Base-by-base conservation (phyloP, 163 green algal genomes). In the Chloromonas sp. region DNA sequence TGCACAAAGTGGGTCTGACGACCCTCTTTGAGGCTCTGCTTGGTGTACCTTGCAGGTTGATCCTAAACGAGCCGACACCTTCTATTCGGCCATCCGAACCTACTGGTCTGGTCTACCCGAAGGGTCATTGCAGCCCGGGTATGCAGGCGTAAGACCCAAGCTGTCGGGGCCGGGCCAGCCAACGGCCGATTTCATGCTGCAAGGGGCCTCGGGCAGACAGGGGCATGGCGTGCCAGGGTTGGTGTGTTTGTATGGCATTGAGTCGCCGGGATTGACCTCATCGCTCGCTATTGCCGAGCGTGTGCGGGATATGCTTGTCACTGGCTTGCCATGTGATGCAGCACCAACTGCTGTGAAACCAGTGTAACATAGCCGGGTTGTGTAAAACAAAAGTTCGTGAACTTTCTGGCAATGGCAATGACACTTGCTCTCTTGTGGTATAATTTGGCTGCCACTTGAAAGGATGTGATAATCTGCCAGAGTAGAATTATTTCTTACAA, bases 261-360 rank as follows among this genome's bases (percentile, higher is more conserved):
- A 98, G 90, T 96, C 90, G 0, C 96, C 96, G 1, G 96, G 96
- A 0, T 85, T 99, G 59, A 99, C 96, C 0, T 91, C 93, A 2
- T 94, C 87, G 13, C 77, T 99, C 70, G 93, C 92, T 0, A 88
- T 98, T 15, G 96, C 86, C 0, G 88, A 96, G 14, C 83, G 89
- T 58, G 89, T 93, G 61, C 77, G 59, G 61, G 3, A 78, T 13
- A 36, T 84, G 81, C 11, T 83, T 36, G 36, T 36, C 36, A 36
- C 36, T 36, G 36, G 36, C 36, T 36, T 36, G 36, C 36, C 36
- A 36, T 36, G 36, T 36, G 36, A 36, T 36, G 36, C 36, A 36
- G 36, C 36, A 36, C 36, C 36, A 36, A 36, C 36, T 36, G 36
- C 36, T 36, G 36, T 36, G 36, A 36, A 36, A 36, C 36, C 36